These are phyloP conservation scores for Nemania abortiva DNA, from an alignment of 2,329 filamentous ascomycete species.

Conservation along the genomic window DNA sequence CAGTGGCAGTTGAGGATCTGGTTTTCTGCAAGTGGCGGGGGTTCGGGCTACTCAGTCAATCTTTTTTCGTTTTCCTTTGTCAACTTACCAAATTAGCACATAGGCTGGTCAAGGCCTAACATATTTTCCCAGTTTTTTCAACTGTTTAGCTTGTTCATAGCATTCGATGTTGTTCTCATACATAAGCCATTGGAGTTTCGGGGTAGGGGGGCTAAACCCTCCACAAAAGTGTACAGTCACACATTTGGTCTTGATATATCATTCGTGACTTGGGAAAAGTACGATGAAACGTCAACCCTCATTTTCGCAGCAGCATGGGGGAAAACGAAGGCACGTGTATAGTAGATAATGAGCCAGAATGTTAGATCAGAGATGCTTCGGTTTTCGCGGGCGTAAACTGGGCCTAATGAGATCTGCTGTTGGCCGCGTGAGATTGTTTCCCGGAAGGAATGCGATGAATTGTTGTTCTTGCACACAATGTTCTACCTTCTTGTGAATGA, in stretches of 20 bases:
- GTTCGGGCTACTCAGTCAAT: constrained; percentile 1
- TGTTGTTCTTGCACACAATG: background rate
- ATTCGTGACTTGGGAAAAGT: constrained; percentile 16
- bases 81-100: background rate
- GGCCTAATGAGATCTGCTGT: background rate
- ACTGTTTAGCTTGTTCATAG: constrained; percentile 33
- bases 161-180: constrained; percentile 35
- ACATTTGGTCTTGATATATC: constrained; percentile 17
- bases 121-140: constrained; percentile 15
- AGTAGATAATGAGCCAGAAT: constrained; percentile 26
- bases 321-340: constrained; percentile 28
- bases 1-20: background rate
- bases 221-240: constrained; percentile 24
- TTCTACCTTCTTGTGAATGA: no score
- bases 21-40: background rate
- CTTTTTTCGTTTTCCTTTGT: constrained; percentile 26
- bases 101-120: background rate
- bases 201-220: constrained; percentile 23
- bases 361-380: background rate
- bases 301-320: constrained; percentile 1
- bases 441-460: constrained; percentile 20
- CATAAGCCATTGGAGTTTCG: constrained; percentile 31
- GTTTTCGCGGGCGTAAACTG: constrained; percentile 10
- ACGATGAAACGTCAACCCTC: background rate
- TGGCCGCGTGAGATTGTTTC: background rate